Evolutionary conservation across 2,329 filamentous ascomycete species (phyloP).

Genomic region (Colletotrichum sp.): DNA sequence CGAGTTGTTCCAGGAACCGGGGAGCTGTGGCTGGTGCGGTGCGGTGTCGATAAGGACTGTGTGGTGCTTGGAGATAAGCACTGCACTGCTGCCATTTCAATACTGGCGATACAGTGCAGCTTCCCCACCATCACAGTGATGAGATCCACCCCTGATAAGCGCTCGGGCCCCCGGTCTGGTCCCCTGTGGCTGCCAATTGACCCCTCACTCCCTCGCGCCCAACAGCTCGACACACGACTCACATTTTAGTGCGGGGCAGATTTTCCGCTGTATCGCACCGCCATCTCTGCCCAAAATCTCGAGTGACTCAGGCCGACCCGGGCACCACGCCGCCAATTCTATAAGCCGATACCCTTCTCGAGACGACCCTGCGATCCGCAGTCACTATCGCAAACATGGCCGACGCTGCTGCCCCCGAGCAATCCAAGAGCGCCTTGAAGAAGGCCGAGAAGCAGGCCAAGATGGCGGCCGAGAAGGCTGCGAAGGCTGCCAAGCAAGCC

Average conservation of each 20-base stretch:
- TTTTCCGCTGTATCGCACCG: slow-evolving; percentile 20
- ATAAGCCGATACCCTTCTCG: slow-evolving; percentile 9
- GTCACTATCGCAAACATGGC: slow-evolving; percentile 21
- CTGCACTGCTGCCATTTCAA: accelerated
- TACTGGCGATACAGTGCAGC: neutral
- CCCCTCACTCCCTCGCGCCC: slow-evolving; percentile 14
- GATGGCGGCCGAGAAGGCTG: slow-evolving; percentile 65
- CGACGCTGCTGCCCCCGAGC: slow-evolving; percentile 27
- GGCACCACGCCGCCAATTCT: slow-evolving; percentile 6
- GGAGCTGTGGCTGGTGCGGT: slow-evolving; percentile 18
- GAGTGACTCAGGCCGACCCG: slow-evolving; percentile 20
- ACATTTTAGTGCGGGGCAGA: slow-evolving; percentile 23
- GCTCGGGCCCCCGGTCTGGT: neutral
- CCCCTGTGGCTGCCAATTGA: slow-evolving; percentile 19
- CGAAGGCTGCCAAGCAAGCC: slow-evolving; percentile 64
- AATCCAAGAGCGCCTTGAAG: slow-evolving; percentile 69
- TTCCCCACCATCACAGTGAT: neutral
- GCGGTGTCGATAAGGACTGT: neutral
- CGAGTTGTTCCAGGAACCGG: slow-evolving; percentile 23
- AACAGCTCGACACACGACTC: slow-evolving; percentile 16
- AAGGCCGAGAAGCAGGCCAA: slow-evolving; percentile 70
- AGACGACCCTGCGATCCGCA: slow-evolving; percentile 7
- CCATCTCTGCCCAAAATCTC: slow-evolving; percentile 17
- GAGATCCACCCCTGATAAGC: neutral
- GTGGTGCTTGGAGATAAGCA: neutral